phyloP scores from a whole-genome alignment of 371 early-diverging fungal species.

The Lichtheimia hyalospora region DNA sequence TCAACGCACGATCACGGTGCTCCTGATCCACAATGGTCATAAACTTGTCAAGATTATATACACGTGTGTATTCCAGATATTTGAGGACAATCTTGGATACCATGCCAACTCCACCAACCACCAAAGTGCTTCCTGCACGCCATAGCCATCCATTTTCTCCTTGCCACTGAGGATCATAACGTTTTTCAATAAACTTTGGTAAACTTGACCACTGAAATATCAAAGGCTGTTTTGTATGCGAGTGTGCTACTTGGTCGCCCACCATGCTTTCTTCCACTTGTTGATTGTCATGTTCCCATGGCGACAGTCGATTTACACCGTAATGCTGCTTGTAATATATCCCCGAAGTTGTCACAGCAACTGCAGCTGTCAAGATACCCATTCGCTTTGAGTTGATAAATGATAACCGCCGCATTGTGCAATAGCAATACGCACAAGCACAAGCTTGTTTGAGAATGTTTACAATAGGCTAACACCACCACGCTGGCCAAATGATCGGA shows the following conservation, averaged over 20 bases:
- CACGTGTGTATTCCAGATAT: slow-evolving; percentile 49
- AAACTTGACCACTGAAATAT: slow-evolving; percentile 39
- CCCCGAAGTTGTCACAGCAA: no score
- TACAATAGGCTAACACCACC: no score
- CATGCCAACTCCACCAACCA: slow-evolving; percentile 44
- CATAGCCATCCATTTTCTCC: slow-evolving; percentile 40
- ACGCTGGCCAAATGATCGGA: no score
- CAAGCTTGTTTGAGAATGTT: no score
- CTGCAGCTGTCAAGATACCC: no score
- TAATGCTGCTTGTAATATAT: no score
- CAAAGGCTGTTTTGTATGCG: slow-evolving; percentile 11
- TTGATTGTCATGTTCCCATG: neutral
- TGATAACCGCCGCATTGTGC: no score
- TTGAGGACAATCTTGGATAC: slow-evolving; percentile 57
- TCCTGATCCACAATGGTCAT: slow-evolving; percentile 52
- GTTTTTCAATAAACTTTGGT: slow-evolving; percentile 26
- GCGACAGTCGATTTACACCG: no score
- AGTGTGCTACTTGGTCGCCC: slow-evolving; percentile 20
- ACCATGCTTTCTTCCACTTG: slow-evolving; percentile 4
- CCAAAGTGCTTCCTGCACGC: slow-evolving; percentile 43
- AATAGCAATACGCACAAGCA: no score
- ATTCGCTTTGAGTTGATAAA: no score
- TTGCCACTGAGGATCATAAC: slow-evolving; percentile 20
- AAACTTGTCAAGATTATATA: slow-evolving; percentile 62
- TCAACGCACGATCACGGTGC: slow-evolving; percentile 58